These are phyloP conservation scores for Lantana camara DNA, from an alignment of 257 asterid genomes.

Conservation along the genomic window DNA sequence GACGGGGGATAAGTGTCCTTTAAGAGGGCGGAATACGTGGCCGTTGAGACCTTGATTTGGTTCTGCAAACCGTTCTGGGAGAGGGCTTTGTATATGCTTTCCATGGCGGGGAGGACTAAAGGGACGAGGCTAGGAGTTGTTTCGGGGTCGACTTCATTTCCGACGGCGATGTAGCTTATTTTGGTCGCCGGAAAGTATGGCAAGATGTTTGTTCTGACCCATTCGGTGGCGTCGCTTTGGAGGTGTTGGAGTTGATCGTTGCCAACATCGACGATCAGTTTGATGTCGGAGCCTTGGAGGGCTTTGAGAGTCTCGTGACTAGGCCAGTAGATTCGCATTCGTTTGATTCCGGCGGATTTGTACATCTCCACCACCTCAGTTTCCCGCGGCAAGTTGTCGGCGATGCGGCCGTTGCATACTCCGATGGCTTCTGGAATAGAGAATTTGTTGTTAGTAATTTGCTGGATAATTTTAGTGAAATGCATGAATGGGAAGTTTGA, in stretches of 20 bases:
- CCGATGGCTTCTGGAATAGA: slow-evolving; percentile 15
- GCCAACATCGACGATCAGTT: slow-evolving; percentile 40
- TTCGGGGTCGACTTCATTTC: slow-evolving; percentile 46
- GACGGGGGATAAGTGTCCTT: slow-evolving; percentile 40
- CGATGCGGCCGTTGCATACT: slow-evolving; percentile 38
- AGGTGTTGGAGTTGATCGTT: slow-evolving; percentile 28
- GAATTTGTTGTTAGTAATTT: too few species aligned
- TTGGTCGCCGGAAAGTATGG: slow-evolving; percentile 30
- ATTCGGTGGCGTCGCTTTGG: slow-evolving; percentile 27
- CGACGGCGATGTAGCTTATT: slow-evolving; percentile 42
- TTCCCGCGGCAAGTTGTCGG: slow-evolving; percentile 30
- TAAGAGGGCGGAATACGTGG: slow-evolving; percentile 29
- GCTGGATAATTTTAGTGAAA: too few species aligned
- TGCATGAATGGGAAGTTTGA: too few species aligned
- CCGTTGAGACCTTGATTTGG: slow-evolving; percentile 42
- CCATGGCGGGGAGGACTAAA: slow-evolving; percentile 37
- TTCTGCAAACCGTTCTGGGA: neutral
- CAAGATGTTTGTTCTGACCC: slow-evolving; percentile 40
- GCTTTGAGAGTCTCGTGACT: slow-evolving; percentile 25
- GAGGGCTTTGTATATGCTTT: slow-evolving; percentile 31
- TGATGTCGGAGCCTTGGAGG: slow-evolving; percentile 34
- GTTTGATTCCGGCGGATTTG: slow-evolving; percentile 28
- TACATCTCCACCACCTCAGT: slow-evolving; percentile 27
- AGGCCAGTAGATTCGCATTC: slow-evolving; percentile 35
- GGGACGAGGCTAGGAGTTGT: neutral